Base-by-base conservation (phyloP, 129 eudicot species). In the Heracleum sosnowskyi region DNA sequence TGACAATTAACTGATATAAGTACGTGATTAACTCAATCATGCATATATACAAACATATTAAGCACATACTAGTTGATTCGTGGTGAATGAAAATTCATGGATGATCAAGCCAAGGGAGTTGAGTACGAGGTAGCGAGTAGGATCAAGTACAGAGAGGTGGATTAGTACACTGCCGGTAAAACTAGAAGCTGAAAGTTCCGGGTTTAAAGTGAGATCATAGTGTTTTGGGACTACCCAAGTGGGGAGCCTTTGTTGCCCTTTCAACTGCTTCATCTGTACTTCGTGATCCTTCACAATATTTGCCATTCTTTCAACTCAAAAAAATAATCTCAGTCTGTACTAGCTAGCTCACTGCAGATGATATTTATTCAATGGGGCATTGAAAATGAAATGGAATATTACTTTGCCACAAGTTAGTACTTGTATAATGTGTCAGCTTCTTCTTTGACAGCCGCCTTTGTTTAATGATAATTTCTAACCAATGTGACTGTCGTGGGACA, bases 181-280 rank as follows among this genome's bases (percentile, higher is more conserved):
- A 55, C 13, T 80, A 82, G 83, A 87, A 2, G 77, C 15, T 28
- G 62, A 15, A 36, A 87, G 86, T 69, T 87, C 31, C 10, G 85
- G 86, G 66, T 80, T 85, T 18, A 87, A 81, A 68, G 84, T 81
- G 68, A 85, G 80, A 71, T 80, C 79, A 71, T 87, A 85, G 55
- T 77, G 88, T 51, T 66, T 79, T 35, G 88, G 91, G 69, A 78
- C 76, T 53, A 88, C 91, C 76, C 85, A 85, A 26, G 79, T 82
- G 20, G 91, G 91, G 31, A 87, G 91, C 78, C 91, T 81, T 78
- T 26, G 39, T 75, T 85, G 88, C 77, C 83, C 91, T 85, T 85
- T 85, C 69, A 87, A 85, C 63, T 83, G 66, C 42, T 77, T 46
- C 69, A 35, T 74, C 75, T 75, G 88, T 62, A 70, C 40, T 69